A percentile compares a stretch with the other conserved stretches of the same genome.
Evolutionary conservation across 257 asterid genomes (phyloP).

Genomic region (Petunia axillaris): DNA sequence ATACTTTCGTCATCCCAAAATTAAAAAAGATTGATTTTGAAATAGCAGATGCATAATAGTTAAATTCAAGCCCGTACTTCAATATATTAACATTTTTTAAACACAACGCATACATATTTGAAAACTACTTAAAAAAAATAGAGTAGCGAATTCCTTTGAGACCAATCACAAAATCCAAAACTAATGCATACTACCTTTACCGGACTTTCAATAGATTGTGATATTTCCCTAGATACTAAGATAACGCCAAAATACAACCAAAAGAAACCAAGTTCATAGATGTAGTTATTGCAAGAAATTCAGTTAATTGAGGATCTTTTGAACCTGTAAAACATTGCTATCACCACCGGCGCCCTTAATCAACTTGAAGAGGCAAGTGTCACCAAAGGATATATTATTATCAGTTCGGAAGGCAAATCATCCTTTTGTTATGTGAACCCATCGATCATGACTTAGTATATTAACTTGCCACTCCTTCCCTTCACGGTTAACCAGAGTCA

Average conservation of each 20-base stretch:
- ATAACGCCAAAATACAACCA: neutral
- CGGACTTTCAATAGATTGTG: no score
- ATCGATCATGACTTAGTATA: neutral
- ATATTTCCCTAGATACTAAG: neutral
- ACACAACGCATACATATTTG: no score
- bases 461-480: conserved; percentile 5
- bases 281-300: neutral
- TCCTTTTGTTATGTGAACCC: neutral
- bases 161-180: no score
- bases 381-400: conserved; percentile 3
- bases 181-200: no score
- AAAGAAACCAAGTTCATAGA: neutral
- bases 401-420: neutral
- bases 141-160: no score
- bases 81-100: no score
- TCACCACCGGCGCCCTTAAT: neutral
- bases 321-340: neutral
- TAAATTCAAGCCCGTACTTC: no score
- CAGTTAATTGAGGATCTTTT: neutral
- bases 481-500: neutral
- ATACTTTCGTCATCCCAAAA: no score
- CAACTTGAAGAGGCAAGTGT: conserved; percentile 11
- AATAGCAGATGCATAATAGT: no score
- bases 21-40: no score
- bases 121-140: no score